phyloP scores from a whole-genome alignment of 2,329 filamentous ascomycete genomes.

The Cytospora chrysosperma region DNA sequence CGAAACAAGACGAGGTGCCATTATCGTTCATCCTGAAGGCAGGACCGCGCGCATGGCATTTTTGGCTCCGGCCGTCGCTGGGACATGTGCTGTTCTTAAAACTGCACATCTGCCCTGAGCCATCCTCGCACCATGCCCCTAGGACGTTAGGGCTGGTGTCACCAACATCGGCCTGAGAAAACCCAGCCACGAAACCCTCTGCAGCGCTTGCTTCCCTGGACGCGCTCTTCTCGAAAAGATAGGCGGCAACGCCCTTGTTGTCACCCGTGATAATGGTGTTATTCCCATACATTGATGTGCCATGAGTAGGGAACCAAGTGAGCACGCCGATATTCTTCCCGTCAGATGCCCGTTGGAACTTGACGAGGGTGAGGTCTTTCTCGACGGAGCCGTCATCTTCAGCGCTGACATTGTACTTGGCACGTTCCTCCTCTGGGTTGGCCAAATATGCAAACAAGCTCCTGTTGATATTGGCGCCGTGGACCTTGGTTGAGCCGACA shows the following conservation, averaged over 20 bases:
- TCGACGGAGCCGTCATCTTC: conserved; percentile 59
- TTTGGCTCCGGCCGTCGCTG: conserved; percentile 63
- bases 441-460: conserved; percentile 85
- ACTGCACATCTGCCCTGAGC: conserved; percentile 67
- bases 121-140: conserved; percentile 88
- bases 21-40: conserved; percentile 66
- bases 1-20: conserved; percentile 71
- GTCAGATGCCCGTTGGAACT: conserved; percentile 72
- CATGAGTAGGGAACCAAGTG: conserved; percentile 91
- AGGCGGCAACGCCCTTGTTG: conserved; percentile 92
- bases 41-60: conserved; percentile 73
- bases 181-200: conserved; percentile 79
- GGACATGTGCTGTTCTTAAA: conserved; percentile 80
- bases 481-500: conserved; percentile 66
- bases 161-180: conserved; percentile 87
- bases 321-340: conserved; percentile 76
- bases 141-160: conserved; percentile 88
- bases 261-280: conserved; percentile 92
- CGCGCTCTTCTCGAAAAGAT: conserved; percentile 74
- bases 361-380: conserved; percentile 75
- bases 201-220: conserved; percentile 53
- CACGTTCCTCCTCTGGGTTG: conserved; percentile 76
- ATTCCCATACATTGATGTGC: conserved; percentile 86
- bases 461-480: conserved; percentile 82
- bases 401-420: conserved; percentile 57